A percentile compares a stretch with the other conserved stretches of the same genome.
Conservation (phyloP, 768 basidiomycete genomes). For the Calocera cornea region DNA sequence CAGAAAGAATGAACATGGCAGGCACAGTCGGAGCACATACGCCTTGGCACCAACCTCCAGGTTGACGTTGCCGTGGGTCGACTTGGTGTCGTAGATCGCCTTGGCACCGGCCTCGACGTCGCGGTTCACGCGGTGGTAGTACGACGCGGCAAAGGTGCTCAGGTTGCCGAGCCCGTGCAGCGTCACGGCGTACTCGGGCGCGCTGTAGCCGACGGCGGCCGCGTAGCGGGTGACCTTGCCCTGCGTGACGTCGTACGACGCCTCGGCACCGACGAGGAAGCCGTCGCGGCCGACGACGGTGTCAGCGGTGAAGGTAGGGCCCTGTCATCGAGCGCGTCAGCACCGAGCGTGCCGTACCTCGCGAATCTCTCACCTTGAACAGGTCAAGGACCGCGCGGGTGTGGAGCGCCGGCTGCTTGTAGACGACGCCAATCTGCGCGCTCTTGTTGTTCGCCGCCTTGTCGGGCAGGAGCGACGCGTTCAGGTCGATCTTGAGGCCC, state of each 20-base stretch:
- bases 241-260: slow-evolving; percentile 90
- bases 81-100: slow-evolving; percentile 91
- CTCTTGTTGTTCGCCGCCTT: slow-evolving; percentile 58
- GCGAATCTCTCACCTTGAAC: slow-evolving; percentile 57
- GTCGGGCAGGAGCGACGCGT: slow-evolving; percentile 70
- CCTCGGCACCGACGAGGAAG: slow-evolving; percentile 92
- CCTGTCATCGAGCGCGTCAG: slow-evolving; percentile 37
- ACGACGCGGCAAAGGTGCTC: slow-evolving; percentile 84
- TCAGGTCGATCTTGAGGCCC: slow-evolving; percentile 90
- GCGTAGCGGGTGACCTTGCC: slow-evolving; percentile 87
- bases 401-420: slow-evolving; percentile 95
- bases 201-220: slow-evolving; percentile 85
- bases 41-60: slow-evolving; percentile 95
- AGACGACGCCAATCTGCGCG: slow-evolving; percentile 59
- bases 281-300: slow-evolving; percentile 91
- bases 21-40: slow-evolving; percentile 33
- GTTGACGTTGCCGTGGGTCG: slow-evolving; percentile 68
- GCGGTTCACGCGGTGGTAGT: slow-evolving; percentile 89
- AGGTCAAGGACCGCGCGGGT: slow-evolving; percentile 79
- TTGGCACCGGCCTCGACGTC: slow-evolving; percentile 93
- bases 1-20: background rate
- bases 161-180: slow-evolving; percentile 91
- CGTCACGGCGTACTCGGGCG: slow-evolving; percentile 90
- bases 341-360: background rate
- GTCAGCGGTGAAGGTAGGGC: slow-evolving; percentile 94